Base-by-base conservation (phyloP, 495 filamentous ascomycete species). In the Parathielavia appendiculata region DNA sequence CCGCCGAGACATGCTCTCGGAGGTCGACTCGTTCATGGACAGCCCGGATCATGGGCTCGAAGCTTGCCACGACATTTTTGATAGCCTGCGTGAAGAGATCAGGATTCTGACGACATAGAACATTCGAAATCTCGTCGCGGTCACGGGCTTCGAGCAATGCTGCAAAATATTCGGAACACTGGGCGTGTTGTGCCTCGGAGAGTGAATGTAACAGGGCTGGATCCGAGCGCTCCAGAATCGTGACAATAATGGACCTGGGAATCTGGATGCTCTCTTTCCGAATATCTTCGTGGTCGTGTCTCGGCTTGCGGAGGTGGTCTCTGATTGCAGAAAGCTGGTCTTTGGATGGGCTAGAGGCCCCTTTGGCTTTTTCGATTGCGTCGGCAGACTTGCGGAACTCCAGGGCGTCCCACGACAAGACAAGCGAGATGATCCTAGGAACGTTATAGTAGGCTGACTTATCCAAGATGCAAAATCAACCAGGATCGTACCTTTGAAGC, bases 11-110 rank as follows among this genome's bases (percentile, higher is more conserved):
- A 34, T 84, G 82, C 20, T 75, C 80, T 38, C 78, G 79, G 26
- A 89, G 74, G 57, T 89, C 83, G 9, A 86, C 76, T 5, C 80
- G 79, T 49, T 86, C 79, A 56, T 89, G 86, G 13, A 86, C 68
- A 8, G 68, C 65, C 5, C 85, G 76, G 39, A 89, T 87, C 51
- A 87, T 79, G 4, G 81, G 83, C n/a, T 87, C 85, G 56, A 85
- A 86, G 7, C 79, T 80, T 0, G 70, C 66, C 11, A 87, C 77
- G 10, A 74, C 62, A 26, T 84, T 79, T n/a, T 76, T 73, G 47
- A 88, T 67, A 1, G 78, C 75, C 6, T 77, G 70, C 2, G 84
- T 87, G 5, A 85, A 73, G 5, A 82, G 71, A 59, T 88, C 85
- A 1, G 85, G 85, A 26, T 69, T 73, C 44, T 76, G 71, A 19